Percentiles rank a stretch among this genome's conserved stretches.
These are phyloP conservation scores for Talaromyces sp. DNA, from an alignment of 2,329 filamentous ascomycete species.

Conservation along the genomic window DNA sequence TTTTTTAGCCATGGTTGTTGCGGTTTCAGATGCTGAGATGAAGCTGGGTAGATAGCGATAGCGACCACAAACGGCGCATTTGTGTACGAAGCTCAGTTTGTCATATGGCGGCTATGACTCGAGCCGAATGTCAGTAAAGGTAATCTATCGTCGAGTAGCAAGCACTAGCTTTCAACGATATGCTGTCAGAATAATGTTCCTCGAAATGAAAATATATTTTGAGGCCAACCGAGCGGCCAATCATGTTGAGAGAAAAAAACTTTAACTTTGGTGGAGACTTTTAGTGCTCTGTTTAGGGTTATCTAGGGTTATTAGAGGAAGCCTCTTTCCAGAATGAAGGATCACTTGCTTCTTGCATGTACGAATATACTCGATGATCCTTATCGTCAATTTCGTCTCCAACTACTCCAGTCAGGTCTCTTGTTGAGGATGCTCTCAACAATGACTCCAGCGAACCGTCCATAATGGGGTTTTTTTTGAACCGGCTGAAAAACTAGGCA, in stretches of 20 bases:
- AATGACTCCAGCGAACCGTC: neutral
- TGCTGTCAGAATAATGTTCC: neutral
- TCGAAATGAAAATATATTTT: constrained; percentile 4
- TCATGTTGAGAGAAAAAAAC: neutral
- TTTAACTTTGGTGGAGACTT: neutral
- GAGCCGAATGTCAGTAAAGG: neutral
- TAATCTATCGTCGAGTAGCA: neutral
- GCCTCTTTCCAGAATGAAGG: neutral
- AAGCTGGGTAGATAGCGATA: neutral
- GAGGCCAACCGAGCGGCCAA: neutral
- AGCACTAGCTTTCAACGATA: neutral
- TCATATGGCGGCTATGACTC: neutral
- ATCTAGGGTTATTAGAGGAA: neutral
- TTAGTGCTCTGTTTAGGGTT: neutral
- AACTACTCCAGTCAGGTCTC: neutral
- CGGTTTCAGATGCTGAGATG: neutral
- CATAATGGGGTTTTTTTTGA: neutral
- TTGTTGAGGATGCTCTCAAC: neutral
- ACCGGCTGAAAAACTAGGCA: neutral
- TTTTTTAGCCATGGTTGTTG: constrained; percentile 22
- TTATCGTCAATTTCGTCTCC: neutral
- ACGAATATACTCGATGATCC: no score
- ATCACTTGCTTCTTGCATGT: neutral
- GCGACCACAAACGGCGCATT: constrained; percentile 9
- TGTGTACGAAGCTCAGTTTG: constrained; percentile 4